A percentile compares a stretch with the other conserved stretches of the same genome.
Evolutionary conservation across 768 basidiomycete species (phyloP).

Genomic region (Suillus subluteus): DNA sequence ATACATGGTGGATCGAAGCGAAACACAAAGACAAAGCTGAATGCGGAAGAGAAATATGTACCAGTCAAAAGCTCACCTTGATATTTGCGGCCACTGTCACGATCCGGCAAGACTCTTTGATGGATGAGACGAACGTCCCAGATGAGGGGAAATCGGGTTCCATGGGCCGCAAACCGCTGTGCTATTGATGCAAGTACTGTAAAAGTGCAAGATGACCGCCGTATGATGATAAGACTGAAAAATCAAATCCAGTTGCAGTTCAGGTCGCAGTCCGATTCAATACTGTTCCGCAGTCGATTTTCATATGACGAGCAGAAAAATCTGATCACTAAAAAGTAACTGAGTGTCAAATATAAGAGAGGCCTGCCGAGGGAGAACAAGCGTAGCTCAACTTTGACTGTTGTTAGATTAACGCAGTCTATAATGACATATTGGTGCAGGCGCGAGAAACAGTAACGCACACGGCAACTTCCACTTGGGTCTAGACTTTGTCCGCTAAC

Average conservation of each 20-base stretch:
- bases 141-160: conserved; percentile 44
- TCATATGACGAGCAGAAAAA: neutral
- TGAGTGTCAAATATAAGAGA: neutral
- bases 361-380: neutral
- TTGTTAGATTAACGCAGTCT: no score
- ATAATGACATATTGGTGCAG: no score
- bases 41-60: neutral
- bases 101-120: conserved; percentile 55
- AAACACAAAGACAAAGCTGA: neutral
- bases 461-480: no score
- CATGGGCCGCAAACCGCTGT: neutral
- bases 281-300: neutral
- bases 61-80: conserved; percentile 44
- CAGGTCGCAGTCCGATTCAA: neutral
- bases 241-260: neutral
- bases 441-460: no score
- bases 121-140: conserved; percentile 50
- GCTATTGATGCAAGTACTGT: conserved; percentile 1
- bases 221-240: neutral
- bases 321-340: neutral
- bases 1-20: neutral
- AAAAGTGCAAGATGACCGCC: neutral
- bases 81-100: conserved; percentile 53
- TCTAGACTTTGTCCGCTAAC: no score
- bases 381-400: no score